Conservation (phyloP, 2,329 filamentous ascomycete genomes). For the Sporothrix brunneoviolacea region DNA sequence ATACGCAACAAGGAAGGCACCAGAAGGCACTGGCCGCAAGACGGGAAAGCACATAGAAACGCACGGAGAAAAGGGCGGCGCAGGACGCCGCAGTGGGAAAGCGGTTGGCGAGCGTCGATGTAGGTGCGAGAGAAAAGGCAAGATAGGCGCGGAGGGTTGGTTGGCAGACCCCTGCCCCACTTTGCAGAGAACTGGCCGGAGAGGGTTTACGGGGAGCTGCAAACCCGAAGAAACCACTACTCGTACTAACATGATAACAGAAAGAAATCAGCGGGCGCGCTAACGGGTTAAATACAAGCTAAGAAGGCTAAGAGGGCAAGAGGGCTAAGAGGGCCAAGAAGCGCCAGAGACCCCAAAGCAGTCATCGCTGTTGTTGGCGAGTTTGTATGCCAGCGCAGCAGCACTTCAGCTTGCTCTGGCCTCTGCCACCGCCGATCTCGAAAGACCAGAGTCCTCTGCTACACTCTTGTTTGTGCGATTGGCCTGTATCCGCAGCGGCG, state of each 20-base stretch:
- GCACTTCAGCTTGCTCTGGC: slow-evolving; percentile 6
- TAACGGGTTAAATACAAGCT: neutral
- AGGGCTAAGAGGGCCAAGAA: slow-evolving; percentile 5
- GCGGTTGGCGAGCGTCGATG: no score
- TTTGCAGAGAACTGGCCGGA: neutral
- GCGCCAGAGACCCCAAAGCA: slow-evolving; percentile 3
- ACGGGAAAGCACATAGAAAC: no score
- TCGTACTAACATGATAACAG: no score
- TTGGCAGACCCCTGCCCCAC: neutral
- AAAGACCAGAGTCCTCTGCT: neutral
- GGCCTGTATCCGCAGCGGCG: neutral
- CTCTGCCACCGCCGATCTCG: neutral
- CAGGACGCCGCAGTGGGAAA: no score
- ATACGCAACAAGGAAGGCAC: no score
- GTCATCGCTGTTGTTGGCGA: slow-evolving; percentile 7
- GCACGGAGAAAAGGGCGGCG: no score
- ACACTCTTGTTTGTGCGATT: neutral
- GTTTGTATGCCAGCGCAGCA: slow-evolving; percentile 9
- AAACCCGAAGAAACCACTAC: no score
- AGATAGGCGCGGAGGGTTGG: no score
- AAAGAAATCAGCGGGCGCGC: neutral
- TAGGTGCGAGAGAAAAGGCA: no score
- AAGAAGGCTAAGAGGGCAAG: neutral
- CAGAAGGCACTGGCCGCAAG: no score
- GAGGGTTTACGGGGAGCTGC: no score